Conservation (phyloP, 2,329 filamentous ascomycete species). For the Neopestalotiopsis sp. region DNA sequence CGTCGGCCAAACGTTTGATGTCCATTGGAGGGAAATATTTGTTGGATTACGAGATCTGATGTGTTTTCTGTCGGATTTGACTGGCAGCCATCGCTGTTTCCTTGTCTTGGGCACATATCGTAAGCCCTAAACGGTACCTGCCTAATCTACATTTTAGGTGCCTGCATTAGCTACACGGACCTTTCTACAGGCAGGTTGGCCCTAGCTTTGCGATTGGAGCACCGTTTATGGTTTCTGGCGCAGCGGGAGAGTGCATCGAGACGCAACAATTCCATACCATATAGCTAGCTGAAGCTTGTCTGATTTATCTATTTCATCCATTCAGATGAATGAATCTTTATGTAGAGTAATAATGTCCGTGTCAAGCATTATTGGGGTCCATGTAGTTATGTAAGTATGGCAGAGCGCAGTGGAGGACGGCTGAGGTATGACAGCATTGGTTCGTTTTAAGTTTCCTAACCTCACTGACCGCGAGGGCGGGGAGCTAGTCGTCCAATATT, state of each 20-base stretch:
- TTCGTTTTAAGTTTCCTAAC: not conserved
- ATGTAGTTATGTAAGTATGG: not conserved
- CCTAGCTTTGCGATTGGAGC: too few species aligned
- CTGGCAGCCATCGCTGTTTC: not conserved
- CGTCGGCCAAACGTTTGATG: not conserved
- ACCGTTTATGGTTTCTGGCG: not conserved
- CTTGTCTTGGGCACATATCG: not conserved
- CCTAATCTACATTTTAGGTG: too few species aligned
- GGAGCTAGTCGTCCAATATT: not conserved
- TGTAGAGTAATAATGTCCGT: not conserved
- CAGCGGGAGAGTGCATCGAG: constrained; percentile 7
- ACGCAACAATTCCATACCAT: not conserved
- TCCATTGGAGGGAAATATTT: not conserved
- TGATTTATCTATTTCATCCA: too few species aligned
- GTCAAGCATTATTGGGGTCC: not conserved
- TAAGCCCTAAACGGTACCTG: too few species aligned
- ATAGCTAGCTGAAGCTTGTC: not conserved
- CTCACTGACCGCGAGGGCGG: not conserved
- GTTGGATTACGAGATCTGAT: not conserved
- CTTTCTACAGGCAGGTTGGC: too few species aligned
- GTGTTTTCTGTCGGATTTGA: not conserved
- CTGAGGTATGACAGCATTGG: not conserved
- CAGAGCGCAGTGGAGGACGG: not conserved
- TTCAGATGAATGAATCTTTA: too few species aligned
- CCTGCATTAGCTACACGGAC: too few species aligned